A percentile compares a stretch with the other conserved stretches of the same genome.
Conservation (phyloP, 208 protist species). For the Balamuthia mandrillaris region DNA sequence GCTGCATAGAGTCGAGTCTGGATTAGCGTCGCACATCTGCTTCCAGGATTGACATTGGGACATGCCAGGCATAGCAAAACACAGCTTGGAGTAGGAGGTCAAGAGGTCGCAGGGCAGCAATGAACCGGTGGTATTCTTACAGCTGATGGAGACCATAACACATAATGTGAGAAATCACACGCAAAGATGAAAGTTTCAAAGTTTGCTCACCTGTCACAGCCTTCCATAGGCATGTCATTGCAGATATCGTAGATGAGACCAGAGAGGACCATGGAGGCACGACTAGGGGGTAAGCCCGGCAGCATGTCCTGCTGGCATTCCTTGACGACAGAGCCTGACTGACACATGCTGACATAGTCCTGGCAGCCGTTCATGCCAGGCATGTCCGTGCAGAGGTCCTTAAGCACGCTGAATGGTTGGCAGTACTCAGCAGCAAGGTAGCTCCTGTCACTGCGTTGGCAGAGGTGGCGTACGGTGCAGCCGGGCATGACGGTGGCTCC, state of each 20-base stretch:
- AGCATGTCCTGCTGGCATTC: neutral
- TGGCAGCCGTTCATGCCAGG: conserved; percentile 20
- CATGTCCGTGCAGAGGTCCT: conserved; percentile 37
- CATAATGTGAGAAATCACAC: neutral
- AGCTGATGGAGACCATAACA: neutral
- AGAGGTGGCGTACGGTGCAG: neutral
- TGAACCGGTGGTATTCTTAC: neutral
- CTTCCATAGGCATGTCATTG: neutral
- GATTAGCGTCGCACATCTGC: neutral
- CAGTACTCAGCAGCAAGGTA: neutral
- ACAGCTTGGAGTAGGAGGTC: neutral
- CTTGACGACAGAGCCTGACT: neutral
- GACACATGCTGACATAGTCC: conserved; percentile 15
- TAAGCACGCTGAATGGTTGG: neutral
- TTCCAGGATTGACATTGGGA: conserved; percentile 21
- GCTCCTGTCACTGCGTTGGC: neutral
- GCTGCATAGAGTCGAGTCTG: conserved; percentile 21
- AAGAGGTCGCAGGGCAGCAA: neutral
- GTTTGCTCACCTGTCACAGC: neutral
- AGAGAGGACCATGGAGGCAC: neutral
- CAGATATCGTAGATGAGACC: neutral
- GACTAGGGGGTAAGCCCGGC: neutral
- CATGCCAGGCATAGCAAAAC: conserved; percentile 6
- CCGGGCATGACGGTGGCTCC: too few species aligned
- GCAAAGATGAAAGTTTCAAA: neutral